Evolutionary conservation across 306 rosid species (phyloP), one percentile per base, ranked within the genome.

Genomic region (Cicer chorassanicum): DNA sequence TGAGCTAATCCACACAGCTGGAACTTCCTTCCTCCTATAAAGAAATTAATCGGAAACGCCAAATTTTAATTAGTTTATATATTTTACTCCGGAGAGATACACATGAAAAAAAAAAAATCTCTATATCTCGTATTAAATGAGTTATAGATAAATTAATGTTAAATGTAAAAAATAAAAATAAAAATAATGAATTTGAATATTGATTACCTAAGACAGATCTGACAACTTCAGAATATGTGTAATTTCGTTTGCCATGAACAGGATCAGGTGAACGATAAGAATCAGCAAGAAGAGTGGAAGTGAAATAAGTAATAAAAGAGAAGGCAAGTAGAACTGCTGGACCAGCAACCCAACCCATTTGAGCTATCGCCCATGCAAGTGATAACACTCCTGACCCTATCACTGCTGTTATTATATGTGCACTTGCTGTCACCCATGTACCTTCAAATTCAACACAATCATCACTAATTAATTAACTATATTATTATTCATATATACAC

Each of bases 341-440:
- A 0, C 99, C 99, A 1, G 91, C 95, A 70, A 88, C 80, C 99
- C 99, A 95, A 6, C 99, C 99, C 81, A 95, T 60, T 66, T 95
- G 99, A 0, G 99, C 93, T 16, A 89, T 90, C 1, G 98, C 89
- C 98, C 98, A 95, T 9, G 99, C 98, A 74, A 95, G 84, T 0
- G 99, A 95, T 8, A 95, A 71, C 76, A 95, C 99, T 8, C 99
- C 99, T 0, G 99, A 95, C 1, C 99, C 99, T 6, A 95, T 95
- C 78, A 95, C 99, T 0, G 99, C 98, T 6, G 99, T 95, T 68
- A 95, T 92, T 14, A 95, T 95, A 44, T 95, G 99, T 5, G 99
- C 99, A 73, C 99, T 95, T 0, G 99, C 99, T 0, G 99, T 92
- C 67, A 92, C 39, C 99, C 98, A 95, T 15, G 99, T 95, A 65